Conservation (phyloP, 2,329 filamentous ascomycete species). For the Colletotrichum tropicale region DNA sequence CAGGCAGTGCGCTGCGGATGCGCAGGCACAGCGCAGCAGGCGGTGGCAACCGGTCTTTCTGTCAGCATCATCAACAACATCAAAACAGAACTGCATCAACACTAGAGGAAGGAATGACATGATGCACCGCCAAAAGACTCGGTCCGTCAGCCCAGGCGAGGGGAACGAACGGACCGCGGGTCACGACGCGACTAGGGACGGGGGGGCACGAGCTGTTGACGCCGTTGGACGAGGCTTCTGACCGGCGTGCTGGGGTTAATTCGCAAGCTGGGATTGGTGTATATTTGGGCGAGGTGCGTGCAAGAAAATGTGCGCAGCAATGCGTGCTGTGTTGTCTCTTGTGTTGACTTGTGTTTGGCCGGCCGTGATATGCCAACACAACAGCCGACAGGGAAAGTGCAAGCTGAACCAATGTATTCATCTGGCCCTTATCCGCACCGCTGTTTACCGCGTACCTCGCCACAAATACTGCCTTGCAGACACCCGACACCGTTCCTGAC, state of each 20-base stretch:
- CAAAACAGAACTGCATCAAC: background rate
- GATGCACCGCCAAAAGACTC: background rate
- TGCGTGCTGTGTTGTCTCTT: conserved; percentile 1
- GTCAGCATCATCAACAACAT: background rate
- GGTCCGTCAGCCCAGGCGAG: background rate
- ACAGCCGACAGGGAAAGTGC: background rate
- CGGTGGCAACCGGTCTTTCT: background rate
- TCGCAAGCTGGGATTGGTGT: conserved; percentile 3
- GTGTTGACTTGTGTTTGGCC: conserved; percentile 8
- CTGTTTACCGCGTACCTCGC: background rate
- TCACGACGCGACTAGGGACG: background rate
- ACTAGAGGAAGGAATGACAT: background rate
- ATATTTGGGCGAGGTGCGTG: conserved; percentile 8
- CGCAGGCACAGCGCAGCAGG: background rate
- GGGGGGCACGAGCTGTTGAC: background rate
- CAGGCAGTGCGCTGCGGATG: background rate
- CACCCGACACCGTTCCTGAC: conserved; percentile 7
- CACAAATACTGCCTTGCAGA: background rate
- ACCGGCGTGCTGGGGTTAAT: background rate
- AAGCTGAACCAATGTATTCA: conserved; percentile 3
- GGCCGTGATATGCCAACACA: conserved; percentile 14
- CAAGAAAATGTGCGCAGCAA: conserved; percentile 9
- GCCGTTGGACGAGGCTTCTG: conserved; percentile 4
- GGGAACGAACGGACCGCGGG: background rate
- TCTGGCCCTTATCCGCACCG: background rate